Evolutionary conservation across 2,329 filamentous ascomycete genomes (phyloP).

Genomic region (Epichloe coenophiala): DNA sequence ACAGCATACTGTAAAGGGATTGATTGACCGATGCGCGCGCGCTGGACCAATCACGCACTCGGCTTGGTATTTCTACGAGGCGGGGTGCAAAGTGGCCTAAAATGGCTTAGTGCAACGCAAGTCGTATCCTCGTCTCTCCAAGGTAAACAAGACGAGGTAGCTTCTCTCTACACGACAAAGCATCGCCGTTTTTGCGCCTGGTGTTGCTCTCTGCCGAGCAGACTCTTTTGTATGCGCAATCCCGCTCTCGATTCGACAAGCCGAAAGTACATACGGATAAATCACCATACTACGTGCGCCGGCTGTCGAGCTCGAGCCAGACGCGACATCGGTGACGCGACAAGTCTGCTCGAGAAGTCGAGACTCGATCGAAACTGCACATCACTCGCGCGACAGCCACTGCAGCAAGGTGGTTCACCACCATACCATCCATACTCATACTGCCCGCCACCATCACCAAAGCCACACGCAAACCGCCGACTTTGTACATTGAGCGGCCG

Average conservation of each 20-base stretch:
- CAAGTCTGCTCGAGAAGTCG: background rate
- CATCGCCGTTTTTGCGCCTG: conserved; percentile 4
- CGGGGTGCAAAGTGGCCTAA: background rate
- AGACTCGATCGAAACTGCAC: background rate
- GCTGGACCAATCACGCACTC: background rate
- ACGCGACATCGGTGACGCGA: conserved; percentile 7
- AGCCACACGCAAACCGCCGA: background rate
- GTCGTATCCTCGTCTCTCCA: conserved; percentile 1
- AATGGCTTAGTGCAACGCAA: conserved; percentile 6
- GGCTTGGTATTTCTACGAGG: background rate
- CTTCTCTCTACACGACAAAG: conserved; percentile 4
- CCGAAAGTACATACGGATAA: background rate
- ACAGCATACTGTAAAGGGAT: no score
- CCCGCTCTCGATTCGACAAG: background rate
- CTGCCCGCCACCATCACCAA: background rate
- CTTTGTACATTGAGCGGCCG: background rate
- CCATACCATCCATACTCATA: background rate
- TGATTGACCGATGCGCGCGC: no score
- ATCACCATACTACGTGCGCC: background rate
- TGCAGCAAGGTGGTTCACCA: conserved; percentile 6
- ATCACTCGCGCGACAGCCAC: conserved; percentile 4
- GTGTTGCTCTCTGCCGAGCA: background rate
- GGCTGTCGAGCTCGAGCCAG: background rate
- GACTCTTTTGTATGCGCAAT: background rate
- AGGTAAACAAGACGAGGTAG: conserved; percentile 10